phyloP scores from a whole-genome alignment of 2,329 filamentous ascomycete genomes.

The Basipetospora chlamydospora region DNA sequence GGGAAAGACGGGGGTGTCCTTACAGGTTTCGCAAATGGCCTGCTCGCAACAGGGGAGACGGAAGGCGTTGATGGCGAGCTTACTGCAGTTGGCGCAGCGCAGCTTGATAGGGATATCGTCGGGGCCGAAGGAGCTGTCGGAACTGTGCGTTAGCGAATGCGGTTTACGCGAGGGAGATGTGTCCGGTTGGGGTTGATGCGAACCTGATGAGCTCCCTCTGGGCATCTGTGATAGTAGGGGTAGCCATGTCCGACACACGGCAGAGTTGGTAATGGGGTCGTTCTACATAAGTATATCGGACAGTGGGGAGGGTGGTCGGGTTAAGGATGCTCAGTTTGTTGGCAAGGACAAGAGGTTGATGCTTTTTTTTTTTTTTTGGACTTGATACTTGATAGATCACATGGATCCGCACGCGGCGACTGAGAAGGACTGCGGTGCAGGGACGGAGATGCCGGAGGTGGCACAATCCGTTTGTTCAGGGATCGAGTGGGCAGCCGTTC shows the following conservation, averaged over 20 bases:
- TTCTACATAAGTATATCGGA: not conserved
- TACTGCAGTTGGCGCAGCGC: conserved; percentile 85
- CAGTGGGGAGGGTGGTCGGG: too few species aligned
- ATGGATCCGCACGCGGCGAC: too few species aligned
- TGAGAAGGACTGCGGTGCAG: too few species aligned
- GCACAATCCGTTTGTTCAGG: too few species aligned
- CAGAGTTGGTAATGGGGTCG: not conserved
- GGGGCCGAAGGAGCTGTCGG: conserved; percentile 52
- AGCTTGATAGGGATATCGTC: conserved; percentile 93
- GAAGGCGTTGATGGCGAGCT: conserved; percentile 79
- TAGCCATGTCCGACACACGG: conserved; percentile 6
- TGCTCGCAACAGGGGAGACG: conserved; percentile 91
- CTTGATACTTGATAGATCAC: too few species aligned
- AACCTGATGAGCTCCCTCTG: conserved; percentile 46
- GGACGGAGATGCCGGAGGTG: too few species aligned
- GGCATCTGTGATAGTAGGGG: conserved; percentile 26
- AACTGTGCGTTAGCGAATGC: conserved; percentile 1
- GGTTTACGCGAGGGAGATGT: conserved; percentile 4
- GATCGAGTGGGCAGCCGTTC: not conserved
- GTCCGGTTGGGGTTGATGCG: conserved; percentile 8
- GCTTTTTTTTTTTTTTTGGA: not conserved
- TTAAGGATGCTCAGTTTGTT: too few species aligned
- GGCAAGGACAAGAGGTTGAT: not conserved
- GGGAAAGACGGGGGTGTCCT: too few species aligned
- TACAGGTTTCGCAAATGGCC: conserved; percentile 83